Evolutionary conservation across 129 eudicot species (phyloP), one percentile per base, ranked within the genome.

Genomic region (Pseudognaphalium luteoalbum): DNA sequence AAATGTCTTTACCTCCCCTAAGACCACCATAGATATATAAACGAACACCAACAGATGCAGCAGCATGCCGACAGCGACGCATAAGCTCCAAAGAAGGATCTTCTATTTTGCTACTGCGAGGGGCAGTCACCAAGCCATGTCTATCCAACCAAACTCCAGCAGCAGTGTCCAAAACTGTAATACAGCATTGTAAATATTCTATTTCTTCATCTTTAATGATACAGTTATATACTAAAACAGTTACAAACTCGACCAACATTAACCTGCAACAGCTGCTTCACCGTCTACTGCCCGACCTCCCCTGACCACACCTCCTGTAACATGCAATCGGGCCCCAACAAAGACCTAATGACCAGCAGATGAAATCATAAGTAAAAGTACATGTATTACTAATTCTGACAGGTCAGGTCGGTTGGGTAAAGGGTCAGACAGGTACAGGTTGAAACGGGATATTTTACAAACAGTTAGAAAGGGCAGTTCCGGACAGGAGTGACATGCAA

Each of bases 131-230:
- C 72, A 94, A 87, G 57, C 99, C 99, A 76, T 89, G 86, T 81
- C 89, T 91, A 80, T 94, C 99, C 16, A 91, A 78, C 99, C 99
- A 94, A 58, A 86, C 96, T 69, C 99, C 99, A 83, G 99, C 99
- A 66, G 99, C 97, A 77, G 99, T 94, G 83, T 94, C 99, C 89
- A 94, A 78, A 22, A 94, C 99, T 94, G 83, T 75, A 74, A 73
- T 51, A 47, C 66, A 41, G 8, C 74, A 37, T 56, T 28, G 7
- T n/a, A 19, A 73, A 44, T 8, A 70, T 70, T 42, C 15, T 52
- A 35, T 30, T 30, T 32, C 17, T 68, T 70, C 35, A 79, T 42
- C 51, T 73, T 11, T 21, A 7, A 66, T 33, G 70, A 63, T 21
- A 65, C n/a, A 44, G 29, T 58, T 58, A 41, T 33, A 63, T 41